Conservation (phyloP, 225 moss, liverwort and hornwort genomes). For the Sphagnum tenellum region DNA sequence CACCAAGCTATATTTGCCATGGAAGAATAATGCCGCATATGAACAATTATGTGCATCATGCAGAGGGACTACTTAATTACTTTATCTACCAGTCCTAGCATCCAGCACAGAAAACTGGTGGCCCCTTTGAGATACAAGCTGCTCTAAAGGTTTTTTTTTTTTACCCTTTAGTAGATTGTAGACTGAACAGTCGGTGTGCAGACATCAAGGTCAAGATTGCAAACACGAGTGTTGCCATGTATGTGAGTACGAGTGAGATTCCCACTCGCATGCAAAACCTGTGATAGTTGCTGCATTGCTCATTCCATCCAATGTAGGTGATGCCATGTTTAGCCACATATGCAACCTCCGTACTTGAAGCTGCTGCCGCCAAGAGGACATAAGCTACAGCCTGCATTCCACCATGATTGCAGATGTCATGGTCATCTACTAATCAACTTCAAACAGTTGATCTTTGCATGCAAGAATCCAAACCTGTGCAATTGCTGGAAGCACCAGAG, state of each 20-base stretch:
- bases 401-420: neutral
- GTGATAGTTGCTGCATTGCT: slow-evolving; percentile 5
- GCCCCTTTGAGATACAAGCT: too few species aligned
- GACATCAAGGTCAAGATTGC: slow-evolving; percentile 1
- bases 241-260: slow-evolving; percentile 5
- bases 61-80: too few species aligned
- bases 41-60: too few species aligned
- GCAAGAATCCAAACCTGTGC: too few species aligned
- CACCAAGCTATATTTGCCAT: too few species aligned
- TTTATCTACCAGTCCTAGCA: too few species aligned
- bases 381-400: slow-evolving; percentile 4
- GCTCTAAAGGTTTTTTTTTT: too few species aligned
- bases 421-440: neutral
- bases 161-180: too few species aligned
- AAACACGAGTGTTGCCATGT: neutral
- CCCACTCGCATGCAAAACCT: slow-evolving; percentile 4
- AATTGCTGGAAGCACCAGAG: too few species aligned
- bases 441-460: neutral
- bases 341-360: slow-evolving; percentile 6
- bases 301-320: slow-evolving; percentile 4
- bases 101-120: too few species aligned
- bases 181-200: slow-evolving; percentile 4
- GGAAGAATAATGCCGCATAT: too few species aligned
- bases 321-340: slow-evolving; percentile 3
- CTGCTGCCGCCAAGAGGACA: slow-evolving; percentile 5